Base-by-base conservation (phyloP, 169 alveolate genomes). In the Plasmodium gonderi region DNA sequence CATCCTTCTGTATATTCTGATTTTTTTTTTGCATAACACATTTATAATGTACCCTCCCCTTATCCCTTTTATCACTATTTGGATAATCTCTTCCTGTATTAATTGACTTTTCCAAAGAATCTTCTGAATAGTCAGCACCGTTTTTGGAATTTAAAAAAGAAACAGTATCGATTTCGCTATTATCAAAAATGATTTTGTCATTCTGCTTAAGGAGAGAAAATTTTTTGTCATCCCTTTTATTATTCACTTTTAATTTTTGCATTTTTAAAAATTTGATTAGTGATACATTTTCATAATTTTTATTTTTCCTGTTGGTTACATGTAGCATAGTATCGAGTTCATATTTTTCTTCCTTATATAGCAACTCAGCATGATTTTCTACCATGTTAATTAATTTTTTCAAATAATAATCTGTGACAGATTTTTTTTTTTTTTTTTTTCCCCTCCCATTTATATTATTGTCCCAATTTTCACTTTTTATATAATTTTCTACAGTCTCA, bases 291-390 rank as follows among this genome's bases (percentile, higher is more conserved):
- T 44, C 49, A 65, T 40, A 42, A 14, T 2, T 7, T 44, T 82
- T 68, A 7, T 72, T 82, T n/a, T 36, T 9, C 9, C 40, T 17
- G 9, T 1, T 29, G 42, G 90, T 20, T 7, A 64, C 14, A 31
- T 49, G 23, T 29, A 36, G 20, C 12, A 36, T 54, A 26, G 17
- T 23, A 17, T 82, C 92, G 20, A 14, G n/a, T 47, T 45, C 12
- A 44, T 69, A 47, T 44, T 69, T 69, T 75, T 68, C 80, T 47
- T 29, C 74, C 33, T 82, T 67, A 54, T 82, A 82, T 45, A 82
- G 76, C 20, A 69, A 44, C 26, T 82, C 49, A 0, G 44, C 80
- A 7, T 82, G 42, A 1, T 11, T 5, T 69, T 82, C 92, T 26
- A 82, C 83, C n/a, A 14, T 44, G 1, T 69, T 38, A 11, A 82